A percentile compares a stretch with the other conserved stretches of the same genome.
Conservation (phyloP, 306 rosid species). For the Cercis canadensis region DNA sequence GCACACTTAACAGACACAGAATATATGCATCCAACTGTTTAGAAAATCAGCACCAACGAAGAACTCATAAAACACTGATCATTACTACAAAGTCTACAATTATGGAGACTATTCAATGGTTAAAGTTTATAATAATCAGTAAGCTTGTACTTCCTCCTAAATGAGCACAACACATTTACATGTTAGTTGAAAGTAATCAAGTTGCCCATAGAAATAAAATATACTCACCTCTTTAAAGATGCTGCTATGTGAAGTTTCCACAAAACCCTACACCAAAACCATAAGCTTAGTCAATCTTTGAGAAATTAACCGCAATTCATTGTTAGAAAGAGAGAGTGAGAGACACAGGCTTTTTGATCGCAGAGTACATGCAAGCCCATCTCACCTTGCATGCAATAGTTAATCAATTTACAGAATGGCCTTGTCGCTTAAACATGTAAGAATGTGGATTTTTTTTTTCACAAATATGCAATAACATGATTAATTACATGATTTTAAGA, state of each 20-base stretch:
- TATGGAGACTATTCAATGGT: not conserved
- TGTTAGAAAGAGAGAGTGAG: not conserved
- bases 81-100: not conserved
- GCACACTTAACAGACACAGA: not conserved
- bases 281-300: slow-evolving; percentile 36
- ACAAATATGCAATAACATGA: not conserved
- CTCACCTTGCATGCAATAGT: not conserved
- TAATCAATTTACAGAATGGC: slow-evolving; percentile 17
- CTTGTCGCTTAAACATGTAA: slow-evolving; percentile 18
- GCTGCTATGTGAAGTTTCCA: slow-evolving; percentile 73
- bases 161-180: too few relatives aligned
- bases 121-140: not conserved
- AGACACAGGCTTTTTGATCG: not conserved
- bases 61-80: not conserved
- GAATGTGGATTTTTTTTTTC: not conserved
- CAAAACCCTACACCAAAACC: slow-evolving; percentile 67
- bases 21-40: not conserved
- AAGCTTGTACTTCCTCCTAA: too few relatives aligned
- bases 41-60: not conserved
- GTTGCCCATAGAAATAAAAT: not conserved
- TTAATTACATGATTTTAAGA: slow-evolving; percentile 16
- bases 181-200: too few relatives aligned
- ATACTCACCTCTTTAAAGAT: slow-evolving; percentile 83
- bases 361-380: slow-evolving; percentile 8
- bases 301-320: slow-evolving; percentile 21